Evolutionary conservation across 2,329 filamentous ascomycete genomes (phyloP).

Genomic region (Lachnellula suecica): DNA sequence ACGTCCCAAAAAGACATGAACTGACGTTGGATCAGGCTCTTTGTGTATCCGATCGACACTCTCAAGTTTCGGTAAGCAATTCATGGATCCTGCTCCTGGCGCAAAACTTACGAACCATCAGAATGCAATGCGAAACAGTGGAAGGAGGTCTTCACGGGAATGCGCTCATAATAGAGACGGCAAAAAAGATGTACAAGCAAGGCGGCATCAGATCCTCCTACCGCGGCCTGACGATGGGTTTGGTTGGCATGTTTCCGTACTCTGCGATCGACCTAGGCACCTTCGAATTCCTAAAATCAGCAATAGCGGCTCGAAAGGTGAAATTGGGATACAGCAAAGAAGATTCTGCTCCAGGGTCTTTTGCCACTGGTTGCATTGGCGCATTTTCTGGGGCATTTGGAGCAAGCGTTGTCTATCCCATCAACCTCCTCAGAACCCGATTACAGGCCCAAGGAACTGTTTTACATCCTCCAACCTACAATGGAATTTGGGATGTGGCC

Average conservation of each 20-base stretch:
- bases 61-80: slow-evolving; percentile 53
- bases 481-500: slow-evolving; percentile 86
- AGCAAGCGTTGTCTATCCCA: slow-evolving; percentile 89
- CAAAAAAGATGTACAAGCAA: slow-evolving; percentile 79
- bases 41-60: slow-evolving; percentile 67
- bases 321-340: slow-evolving; percentile 75
- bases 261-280: slow-evolving; percentile 95
- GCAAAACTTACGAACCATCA: slow-evolving; percentile 16
- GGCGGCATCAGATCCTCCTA: slow-evolving; percentile 79
- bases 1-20: neutral
- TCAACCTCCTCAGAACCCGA: slow-evolving; percentile 89
- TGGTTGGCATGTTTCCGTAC: slow-evolving; percentile 97
- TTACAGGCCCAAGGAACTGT: slow-evolving; percentile 92
- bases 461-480: slow-evolving; percentile 89
- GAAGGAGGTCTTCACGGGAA: slow-evolving; percentile 82
- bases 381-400: slow-evolving; percentile 90
- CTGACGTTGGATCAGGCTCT: slow-evolving; percentile 55
- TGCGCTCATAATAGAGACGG: slow-evolving; percentile 77
- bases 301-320: slow-evolving; percentile 69
- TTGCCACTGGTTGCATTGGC: slow-evolving; percentile 84
- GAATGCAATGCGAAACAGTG: slow-evolving; percentile 91
- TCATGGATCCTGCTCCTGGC: neutral
- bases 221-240: slow-evolving; percentile 87
- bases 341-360: slow-evolving; percentile 76
- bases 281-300: slow-evolving; percentile 87